Base-by-base conservation (phyloP, 768 basidiomycete species). In the Cubamyces lactineus region DNA sequence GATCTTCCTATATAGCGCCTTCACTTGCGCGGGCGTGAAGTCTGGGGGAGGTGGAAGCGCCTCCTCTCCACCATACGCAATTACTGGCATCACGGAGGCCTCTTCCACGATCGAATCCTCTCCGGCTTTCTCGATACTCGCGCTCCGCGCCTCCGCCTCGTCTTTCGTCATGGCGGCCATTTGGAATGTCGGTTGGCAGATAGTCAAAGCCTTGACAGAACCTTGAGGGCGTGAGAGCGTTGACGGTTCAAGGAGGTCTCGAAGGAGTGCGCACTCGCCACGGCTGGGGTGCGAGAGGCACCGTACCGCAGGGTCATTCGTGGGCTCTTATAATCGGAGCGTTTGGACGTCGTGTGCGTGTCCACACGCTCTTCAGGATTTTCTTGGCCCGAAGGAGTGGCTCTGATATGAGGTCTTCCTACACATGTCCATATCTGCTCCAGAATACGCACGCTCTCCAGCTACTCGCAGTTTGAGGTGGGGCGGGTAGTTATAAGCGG, bases 1-100 rank as follows among this genome's bases (percentile, higher is more conserved):
- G 42, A 74, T 61, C 64, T 74, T 74, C 41, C 70, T 59, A 56
- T 69, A 74, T 40, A 73, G 43, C 23, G 48, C 64, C 59, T 73
- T 78, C 74, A 88, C 84, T 59, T 66, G 49, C 52, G 60, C 65
- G 16, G 2, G 82, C 5, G 60, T 62, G 11, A 47, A 34, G 43
- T 46, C 61, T 2, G 61, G 61, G 3, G 61, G 61, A 2, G 61
- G 61, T 2, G 54, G 53, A 17, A 57, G 61, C 42, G 40, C 43
- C 17, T 62, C 60, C 9, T 61, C 60, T 15, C 60, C 60, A 1
- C 60, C 60, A n/a, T 55, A 61, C 30, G 60, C 48, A 41, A 61
- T 19, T 16, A 48, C 59, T 5, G 48, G 53, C 53, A 41, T 49
- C 39, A 55, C 53, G 1, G 53, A 45, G 19, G 53, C 38, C 19